Conservation (phyloP, 495 filamentous ascomycete species). For the Thozetella sp. region DNA sequence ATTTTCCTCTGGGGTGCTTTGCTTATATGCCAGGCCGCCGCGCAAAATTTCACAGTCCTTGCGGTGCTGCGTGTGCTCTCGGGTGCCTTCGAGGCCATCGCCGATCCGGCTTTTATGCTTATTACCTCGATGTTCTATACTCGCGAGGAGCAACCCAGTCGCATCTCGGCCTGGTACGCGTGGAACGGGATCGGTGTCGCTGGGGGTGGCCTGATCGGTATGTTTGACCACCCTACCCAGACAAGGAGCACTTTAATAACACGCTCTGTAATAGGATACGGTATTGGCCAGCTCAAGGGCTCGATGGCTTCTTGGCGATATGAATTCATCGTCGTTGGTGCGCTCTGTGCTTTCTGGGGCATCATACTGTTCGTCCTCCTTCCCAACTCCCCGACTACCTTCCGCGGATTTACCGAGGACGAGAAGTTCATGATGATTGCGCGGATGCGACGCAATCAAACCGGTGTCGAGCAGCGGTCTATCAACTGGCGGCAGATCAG, state of each 20-base stretch:
- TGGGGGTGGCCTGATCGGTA: constrained; percentile 57
- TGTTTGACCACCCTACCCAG: too few relatives aligned
- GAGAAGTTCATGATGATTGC: constrained; percentile 21
- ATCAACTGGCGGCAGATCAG: constrained; percentile 59
- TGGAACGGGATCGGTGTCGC: constrained; percentile 62
- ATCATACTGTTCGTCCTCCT: constrained; percentile 53
- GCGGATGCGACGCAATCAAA: constrained; percentile 24
- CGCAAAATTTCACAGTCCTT: constrained; percentile 53
- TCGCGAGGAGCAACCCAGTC: constrained; percentile 56
- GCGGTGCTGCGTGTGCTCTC: constrained; percentile 54
- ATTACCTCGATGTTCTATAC: constrained; percentile 52
- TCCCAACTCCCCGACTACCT: constrained; percentile 52
- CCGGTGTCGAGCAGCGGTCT: constrained; percentile 37
- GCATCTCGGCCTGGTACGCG: constrained; percentile 63
- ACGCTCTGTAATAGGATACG: constrained; percentile 7
- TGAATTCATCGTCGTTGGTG: constrained; percentile 46
- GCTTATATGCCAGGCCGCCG: constrained; percentile 57
- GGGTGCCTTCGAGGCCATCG: constrained; percentile 58
- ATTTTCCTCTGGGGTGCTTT: constrained; percentile 65
- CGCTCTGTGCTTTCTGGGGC: constrained; percentile 47
- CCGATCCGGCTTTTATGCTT: constrained; percentile 41
- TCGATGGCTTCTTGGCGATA: constrained; percentile 58
- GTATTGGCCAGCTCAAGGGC: constrained; percentile 54
- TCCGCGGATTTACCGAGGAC: constrained; percentile 45
- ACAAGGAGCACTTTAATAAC: too few relatives aligned